Conservation (phyloP, 2,329 filamentous ascomycete genomes). For the Botrytis elliptica region DNA sequence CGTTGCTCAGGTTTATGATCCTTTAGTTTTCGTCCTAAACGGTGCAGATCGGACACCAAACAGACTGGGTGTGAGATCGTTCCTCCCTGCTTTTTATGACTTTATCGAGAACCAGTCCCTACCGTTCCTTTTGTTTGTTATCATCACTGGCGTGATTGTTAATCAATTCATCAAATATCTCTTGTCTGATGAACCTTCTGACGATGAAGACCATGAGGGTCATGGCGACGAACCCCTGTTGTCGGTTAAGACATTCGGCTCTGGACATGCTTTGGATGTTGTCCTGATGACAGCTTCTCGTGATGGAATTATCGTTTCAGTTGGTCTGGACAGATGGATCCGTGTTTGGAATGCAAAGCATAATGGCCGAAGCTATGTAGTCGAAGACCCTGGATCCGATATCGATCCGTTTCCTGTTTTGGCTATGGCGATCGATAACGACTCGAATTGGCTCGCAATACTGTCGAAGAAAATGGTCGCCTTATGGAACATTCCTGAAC, state of each 20-base stretch:
- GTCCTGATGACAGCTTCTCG: conserved; percentile 61
- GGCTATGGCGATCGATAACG: conserved; percentile 62
- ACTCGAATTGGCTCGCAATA: conserved; percentile 64
- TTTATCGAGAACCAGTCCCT: conserved; percentile 60
- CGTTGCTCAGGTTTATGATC: conserved; percentile 71
- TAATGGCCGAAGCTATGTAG: conserved; percentile 43
- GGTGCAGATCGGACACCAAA: conserved; percentile 63
- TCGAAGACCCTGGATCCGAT: conserved; percentile 41
- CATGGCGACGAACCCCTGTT: conserved; percentile 52
- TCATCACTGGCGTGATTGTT: conserved; percentile 63
- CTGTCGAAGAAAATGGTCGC: conserved; percentile 56
- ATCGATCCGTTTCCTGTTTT: conserved; percentile 56
- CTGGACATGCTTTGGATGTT: conserved; percentile 68
- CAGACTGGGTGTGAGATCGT: conserved; percentile 45
- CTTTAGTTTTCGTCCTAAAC: conserved; percentile 68
- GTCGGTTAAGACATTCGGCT: conserved; percentile 57
- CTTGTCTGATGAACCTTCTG: conserved; percentile 57
- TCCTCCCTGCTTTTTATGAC: conserved; percentile 63
- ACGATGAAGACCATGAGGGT: conserved; percentile 46
- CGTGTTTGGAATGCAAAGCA: conserved; percentile 60
- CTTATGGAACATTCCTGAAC: conserved; percentile 62
- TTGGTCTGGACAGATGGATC: conserved; percentile 68
- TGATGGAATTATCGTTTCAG: conserved; percentile 64
- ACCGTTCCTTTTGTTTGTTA: conserved; percentile 60
- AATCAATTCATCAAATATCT: conserved; percentile 73